Base-by-base conservation (phyloP, 2,329 filamentous ascomycete genomes). In the Cladosporium sp. region DNA sequence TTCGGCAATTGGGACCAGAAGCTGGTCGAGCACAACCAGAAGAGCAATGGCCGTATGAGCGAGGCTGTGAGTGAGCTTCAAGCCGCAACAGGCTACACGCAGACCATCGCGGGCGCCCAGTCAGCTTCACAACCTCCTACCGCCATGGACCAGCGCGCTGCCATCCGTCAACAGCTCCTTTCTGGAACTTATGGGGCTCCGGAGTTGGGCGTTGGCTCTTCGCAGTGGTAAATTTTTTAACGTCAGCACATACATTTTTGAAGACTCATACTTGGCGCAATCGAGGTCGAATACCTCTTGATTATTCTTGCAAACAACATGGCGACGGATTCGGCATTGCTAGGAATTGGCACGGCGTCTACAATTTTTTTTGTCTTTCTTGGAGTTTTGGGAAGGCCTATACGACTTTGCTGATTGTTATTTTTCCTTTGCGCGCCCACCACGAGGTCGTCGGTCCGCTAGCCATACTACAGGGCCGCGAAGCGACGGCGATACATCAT, bases 1-100 rank as follows among this genome's bases (percentile, higher is more conserved):
- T 90, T 91, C 47, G 91, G 89, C 54, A 90, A 90, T 59, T 99
- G 94, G 94, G 93, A 97, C 67, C 87, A 94, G 72, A 90, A 86
- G 66, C 77, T 99, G 44, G 79, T 85, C 24, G 91, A 90, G 69
- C 94, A 99, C 76, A 93, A 97, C 70, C 86, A 94, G 64, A 85
- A 88, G 63, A 93, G 91, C 4, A 87, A 88, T 40, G 91, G 91
- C 24, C 89, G 89, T 67, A 82, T 99, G 73, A 85, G 87, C 61
- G 83, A 85, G 42, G 94, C 92, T 35, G 85, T 96, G 61, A 83
- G 87, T 55, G 88, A 91, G 68, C 83, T 97, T 74, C 81, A 84
- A 15, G 80, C 80, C 36, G 87, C 86, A 61, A 78, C 96, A 25
- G 89, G 88, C 40, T 96, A 91, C 90, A 89, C 91, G 79, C 66